Base-by-base conservation (phyloP, 2,329 filamentous ascomycete genomes). In the Laburnicola sp. region DNA sequence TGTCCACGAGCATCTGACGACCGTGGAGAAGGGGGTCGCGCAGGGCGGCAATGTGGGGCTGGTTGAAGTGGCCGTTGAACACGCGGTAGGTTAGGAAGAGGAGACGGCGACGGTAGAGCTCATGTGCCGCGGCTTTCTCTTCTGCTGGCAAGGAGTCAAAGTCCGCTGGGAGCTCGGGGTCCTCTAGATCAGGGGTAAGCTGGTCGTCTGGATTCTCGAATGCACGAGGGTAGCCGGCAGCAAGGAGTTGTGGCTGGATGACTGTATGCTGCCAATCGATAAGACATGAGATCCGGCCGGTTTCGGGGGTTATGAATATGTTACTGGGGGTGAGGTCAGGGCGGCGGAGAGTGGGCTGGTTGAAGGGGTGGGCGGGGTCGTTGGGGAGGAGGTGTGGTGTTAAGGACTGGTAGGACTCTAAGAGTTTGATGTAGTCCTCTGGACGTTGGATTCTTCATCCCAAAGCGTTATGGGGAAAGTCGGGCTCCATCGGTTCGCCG, bases 241-340 rank as follows among this genome's bases (percentile, higher is more conserved):
- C 51, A 21, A 44, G 56, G 39, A 56, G 50, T 22, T 40, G 41
- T 50, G 53, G 53, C 48, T 52, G 56, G 26, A 54, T 45, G 42
- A 57, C 48, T 22, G 51, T 38, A 22, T 57, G 48, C 36, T 59
- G 53, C 56, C 54, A 59, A 44, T 56, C 56, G 40, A 59, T 54
- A 31, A 59, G 48, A 41, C 50, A 51, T 23, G 48, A 50, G 26
- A 59, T 45, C 35, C 42, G 32, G 32, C 51, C 53, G 11, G 48
- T 53, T 11, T 54, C 51, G 23, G 54, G 54, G 9, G 50, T 26
- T 31, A 59, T 50, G 32, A 57, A 53, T 40, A 59, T 53, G 36
- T 59, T 59, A 30, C 49, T 39, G 22, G 49, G 42, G 10, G 55
- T 53, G 40, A 56, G 55, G 47, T 58, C 51, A 30, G 54, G 54